Conservation (phyloP, 2,329 filamentous ascomycete species). For the Trichoderma harzianum region DNA sequence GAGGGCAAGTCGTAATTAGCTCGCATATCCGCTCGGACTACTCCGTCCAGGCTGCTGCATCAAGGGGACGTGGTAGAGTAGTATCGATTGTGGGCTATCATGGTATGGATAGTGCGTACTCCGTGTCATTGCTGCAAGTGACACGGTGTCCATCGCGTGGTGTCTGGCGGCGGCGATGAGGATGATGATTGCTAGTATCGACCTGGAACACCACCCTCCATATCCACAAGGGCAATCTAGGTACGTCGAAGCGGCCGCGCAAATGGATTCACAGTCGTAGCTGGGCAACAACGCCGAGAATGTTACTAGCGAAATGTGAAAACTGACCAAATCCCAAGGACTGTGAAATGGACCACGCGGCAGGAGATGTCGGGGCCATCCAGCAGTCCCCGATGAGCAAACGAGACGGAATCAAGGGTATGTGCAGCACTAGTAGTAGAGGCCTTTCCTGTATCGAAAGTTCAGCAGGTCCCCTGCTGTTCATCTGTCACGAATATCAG, state of each 20-base stretch:
- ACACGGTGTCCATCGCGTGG: conserved; percentile 1
- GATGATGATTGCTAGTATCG: background rate
- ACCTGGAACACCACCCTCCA: background rate
- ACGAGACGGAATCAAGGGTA: background rate
- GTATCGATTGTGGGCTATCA: background rate
- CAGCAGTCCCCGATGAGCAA: background rate
- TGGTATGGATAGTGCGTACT: background rate
- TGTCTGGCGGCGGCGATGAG: background rate
- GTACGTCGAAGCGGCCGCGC: conserved; percentile 8
- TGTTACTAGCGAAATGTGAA: conserved; percentile 5
- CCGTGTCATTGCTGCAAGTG: background rate
- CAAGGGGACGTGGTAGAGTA: conserved; percentile 4
- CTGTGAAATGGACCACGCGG: conserved; percentile 2
- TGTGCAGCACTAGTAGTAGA: background rate
- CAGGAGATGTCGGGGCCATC: background rate
- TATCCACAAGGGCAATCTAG: background rate
- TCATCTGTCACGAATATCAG: background rate
- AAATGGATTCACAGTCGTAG: conserved; percentile 1
- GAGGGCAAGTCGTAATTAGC: background rate
- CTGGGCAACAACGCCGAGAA: conserved; percentile 14
- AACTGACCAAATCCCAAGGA: conserved; percentile 2
- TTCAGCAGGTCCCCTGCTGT: background rate
- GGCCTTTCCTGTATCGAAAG: background rate
- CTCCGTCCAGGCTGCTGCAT: conserved; percentile 5
- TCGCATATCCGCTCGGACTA: conserved; percentile 12